phyloP scores from a whole-genome alignment of 331 rosid species.

The Acacia concinna region DNA sequence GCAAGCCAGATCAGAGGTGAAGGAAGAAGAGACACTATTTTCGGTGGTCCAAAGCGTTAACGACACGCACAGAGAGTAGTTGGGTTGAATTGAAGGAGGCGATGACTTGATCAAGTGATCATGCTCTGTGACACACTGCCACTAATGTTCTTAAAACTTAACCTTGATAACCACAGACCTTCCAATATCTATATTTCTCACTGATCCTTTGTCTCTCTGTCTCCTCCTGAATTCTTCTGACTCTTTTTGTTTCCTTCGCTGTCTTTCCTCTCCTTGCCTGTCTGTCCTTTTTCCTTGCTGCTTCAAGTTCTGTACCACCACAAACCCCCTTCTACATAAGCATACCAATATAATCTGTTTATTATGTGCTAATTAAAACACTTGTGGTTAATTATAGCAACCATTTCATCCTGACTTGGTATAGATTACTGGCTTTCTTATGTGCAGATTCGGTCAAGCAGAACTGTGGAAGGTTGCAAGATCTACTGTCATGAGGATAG shows the following conservation, averaged over 20 bases:
- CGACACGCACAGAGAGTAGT: not conserved
- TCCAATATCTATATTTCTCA: not conserved
- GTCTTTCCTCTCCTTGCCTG: not conserved
- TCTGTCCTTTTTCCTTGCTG: not conserved
- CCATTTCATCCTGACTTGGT: not conserved
- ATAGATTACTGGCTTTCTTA: not conserved
- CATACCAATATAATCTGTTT: not conserved
- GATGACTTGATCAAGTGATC: constrained; percentile 11
- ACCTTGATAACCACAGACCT: not conserved
- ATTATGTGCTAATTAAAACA: not conserved
- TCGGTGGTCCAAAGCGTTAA: not conserved
- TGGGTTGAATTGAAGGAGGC: not conserved
- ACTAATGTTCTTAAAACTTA: not conserved
- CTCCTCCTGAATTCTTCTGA: not conserved
- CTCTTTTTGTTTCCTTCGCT: not conserved
- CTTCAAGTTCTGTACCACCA: not conserved
- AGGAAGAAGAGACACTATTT: not conserved
- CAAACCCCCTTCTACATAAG: not conserved
- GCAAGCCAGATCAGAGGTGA: not conserved
- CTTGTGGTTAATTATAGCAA: not conserved
- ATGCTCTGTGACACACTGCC: not conserved
- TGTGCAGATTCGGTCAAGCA: not conserved
- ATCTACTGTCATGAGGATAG: not conserved
- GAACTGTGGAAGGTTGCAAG: not conserved
- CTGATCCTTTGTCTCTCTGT: not conserved